These are phyloP conservation scores for Alternaria alternata DNA, from an alignment of 2,329 filamentous ascomycete species.

Conservation along the genomic window DNA sequence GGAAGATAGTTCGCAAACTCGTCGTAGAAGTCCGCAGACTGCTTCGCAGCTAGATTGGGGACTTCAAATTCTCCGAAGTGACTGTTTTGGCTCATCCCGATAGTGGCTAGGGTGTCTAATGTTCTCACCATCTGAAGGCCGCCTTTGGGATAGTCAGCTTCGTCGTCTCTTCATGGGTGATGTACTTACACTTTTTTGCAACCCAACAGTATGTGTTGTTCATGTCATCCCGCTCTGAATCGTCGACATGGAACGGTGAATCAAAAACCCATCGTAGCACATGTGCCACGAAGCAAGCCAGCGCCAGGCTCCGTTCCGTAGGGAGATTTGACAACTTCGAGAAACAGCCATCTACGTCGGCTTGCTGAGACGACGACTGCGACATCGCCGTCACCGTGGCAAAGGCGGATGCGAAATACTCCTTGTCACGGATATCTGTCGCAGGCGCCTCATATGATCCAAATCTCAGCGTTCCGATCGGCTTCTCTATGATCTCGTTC, in stretches of 20 bases:
- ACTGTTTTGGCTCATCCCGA: no score
- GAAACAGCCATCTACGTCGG: background rate
- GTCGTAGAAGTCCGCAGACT: background rate
- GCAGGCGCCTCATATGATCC: background rate
- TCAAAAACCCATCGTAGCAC: background rate
- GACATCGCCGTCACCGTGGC: background rate
- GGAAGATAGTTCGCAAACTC: background rate
- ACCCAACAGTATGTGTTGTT: no score
- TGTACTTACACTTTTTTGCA: no score
- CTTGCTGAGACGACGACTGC: background rate
- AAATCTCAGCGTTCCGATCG: background rate
- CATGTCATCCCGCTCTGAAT: no score
- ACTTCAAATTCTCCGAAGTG: no score
- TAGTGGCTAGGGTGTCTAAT: no score
- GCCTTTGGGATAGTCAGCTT: no score
- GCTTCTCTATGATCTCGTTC: background rate
- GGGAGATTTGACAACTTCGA: fast-evolving
- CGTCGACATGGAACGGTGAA: no score
- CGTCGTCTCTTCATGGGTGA: no score
- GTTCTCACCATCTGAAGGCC: no score
- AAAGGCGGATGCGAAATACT: background rate
- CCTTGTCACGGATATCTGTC: background rate
- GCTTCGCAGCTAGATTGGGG: background rate
- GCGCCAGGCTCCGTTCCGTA: background rate
- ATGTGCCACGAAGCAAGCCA: background rate